Evolutionary conservation across 805 yeast species (phyloP), one percentile per base, ranked within the genome.

Genomic region (Suhomyces tanzawaensis): DNA sequence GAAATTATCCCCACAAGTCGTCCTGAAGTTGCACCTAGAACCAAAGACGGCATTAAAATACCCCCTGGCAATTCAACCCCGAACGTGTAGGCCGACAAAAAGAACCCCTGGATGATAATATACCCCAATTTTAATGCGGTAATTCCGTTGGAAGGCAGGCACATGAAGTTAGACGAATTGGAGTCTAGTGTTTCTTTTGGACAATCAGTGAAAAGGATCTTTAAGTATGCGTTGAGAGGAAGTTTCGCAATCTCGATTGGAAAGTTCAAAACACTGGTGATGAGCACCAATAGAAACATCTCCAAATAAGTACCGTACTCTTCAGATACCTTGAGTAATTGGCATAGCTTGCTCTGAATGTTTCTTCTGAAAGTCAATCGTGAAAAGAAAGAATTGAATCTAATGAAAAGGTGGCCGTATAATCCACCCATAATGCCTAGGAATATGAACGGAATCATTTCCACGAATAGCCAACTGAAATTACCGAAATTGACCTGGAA

Each of bases 31-130:
- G 80, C 87, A 11, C 88, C 88, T 13, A 81, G 61, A 0, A 76
- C 80, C 34, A 81, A 55, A 0, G 82, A 74, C 0, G 87, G 86
- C 72, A 78, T 72, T 29, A 81, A 53, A 1, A 81, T 65, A 5
- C 88, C 89, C 1, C 87, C 85, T 0, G 89, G 84, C 11, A 88
- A 65, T 19, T 73, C 67, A 2, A 81, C 67, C 1, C 95, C 89
- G 57, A 77, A 84, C 0, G 91, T 70, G 47, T 82, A 81, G 0
- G 86, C 72, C 0, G 87, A 66, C n/a, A 85, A 62, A 0, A 81
- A 38, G 35, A 80, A 71, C 1, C 85, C 88, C 36, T 74, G 71
- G 1, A 73, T 29, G 1, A 68, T 55, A 13, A 76, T 67, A 30
- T 69, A 64, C 2, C 63, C 29, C 8, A 69, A 51, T 41, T 65